Percentiles rank a stretch among this genome's conserved stretches.
Evolutionary conservation across 768 basidiomycete species (phyloP).

Genomic region (Steccherinum ochraceum): DNA sequence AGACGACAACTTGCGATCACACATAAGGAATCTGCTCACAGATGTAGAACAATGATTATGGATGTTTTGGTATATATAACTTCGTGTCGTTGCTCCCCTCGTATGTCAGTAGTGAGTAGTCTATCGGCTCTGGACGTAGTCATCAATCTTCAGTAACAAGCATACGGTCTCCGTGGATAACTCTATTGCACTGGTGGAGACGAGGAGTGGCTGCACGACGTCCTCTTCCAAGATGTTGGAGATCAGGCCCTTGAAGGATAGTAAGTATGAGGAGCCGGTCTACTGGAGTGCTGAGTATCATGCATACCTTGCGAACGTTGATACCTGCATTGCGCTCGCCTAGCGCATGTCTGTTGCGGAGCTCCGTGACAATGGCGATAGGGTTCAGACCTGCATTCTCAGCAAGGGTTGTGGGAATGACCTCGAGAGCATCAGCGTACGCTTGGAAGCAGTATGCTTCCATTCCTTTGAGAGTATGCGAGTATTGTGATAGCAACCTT

Average conservation of each 20-base stretch:
- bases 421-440: slow-evolving; percentile 95
- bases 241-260: slow-evolving; percentile 68
- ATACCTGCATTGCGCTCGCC: slow-evolving; percentile 95
- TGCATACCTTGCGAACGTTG: slow-evolving; percentile 88
- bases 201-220: slow-evolving; percentile 92
- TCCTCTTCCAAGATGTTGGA: slow-evolving; percentile 98
- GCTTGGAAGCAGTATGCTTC: slow-evolving; percentile 99
- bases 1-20: slow-evolving; percentile 34
- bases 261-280: background rate
- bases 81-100: too few relatives aligned
- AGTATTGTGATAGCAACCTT: slow-evolving; percentile 80
- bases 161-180: slow-evolving; percentile 97
- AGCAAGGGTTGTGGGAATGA: slow-evolving; percentile 95
- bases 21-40: slow-evolving; percentile 38
- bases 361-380: slow-evolving; percentile 95
- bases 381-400: slow-evolving; percentile 99
- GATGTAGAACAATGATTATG: slow-evolving; percentile 4
- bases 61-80: background rate
- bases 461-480: slow-evolving; percentile 94
- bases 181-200: slow-evolving; percentile 93
- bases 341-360: slow-evolving; percentile 92
- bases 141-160: slow-evolving; percentile 91
- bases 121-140: slow-evolving; percentile 78
- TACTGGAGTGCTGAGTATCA: background rate
- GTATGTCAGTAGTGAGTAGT: too few relatives aligned